phyloP scores from a whole-genome alignment of 2,329 filamentous ascomycete genomes.

The Phoma sp. region DNA sequence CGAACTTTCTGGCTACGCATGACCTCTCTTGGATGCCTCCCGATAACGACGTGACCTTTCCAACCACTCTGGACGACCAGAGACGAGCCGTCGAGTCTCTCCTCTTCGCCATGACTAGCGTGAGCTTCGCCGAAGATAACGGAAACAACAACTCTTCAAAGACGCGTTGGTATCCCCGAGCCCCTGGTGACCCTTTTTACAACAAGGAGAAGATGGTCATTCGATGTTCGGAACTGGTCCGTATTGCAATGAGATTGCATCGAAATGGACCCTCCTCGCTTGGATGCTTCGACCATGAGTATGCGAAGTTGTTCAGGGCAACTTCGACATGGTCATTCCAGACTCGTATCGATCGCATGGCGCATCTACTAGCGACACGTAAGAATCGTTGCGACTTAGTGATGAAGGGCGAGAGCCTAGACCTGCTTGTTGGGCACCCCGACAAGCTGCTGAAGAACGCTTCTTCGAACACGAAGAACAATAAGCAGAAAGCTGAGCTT shows the following conservation, averaged over 20 bases:
- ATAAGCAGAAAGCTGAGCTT: background rate
- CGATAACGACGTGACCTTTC: background rate
- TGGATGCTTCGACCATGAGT: background rate
- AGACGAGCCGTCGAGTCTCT: background rate
- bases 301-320: background rate
- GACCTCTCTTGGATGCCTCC: background rate
- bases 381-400: background rate
- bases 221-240: background rate
- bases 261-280: background rate
- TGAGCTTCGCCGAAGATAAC: background rate
- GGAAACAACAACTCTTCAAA: background rate
- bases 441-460: background rate
- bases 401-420: background rate
- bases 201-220: background rate
- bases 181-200: background rate
- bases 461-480: background rate
- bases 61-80: background rate
- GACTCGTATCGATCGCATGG: background rate
- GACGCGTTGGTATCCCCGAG: background rate
- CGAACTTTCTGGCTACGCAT: background rate
- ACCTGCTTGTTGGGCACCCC: background rate
- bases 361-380: background rate
- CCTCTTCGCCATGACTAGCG: background rate
- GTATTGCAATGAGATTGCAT: background rate
- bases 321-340: background rate